Evolutionary conservation across 192 early-diverging fungal genomes (phyloP), one percentile per base, ranked within the genome.

Genomic region (Gryganskiella cystojenkinii): DNA sequence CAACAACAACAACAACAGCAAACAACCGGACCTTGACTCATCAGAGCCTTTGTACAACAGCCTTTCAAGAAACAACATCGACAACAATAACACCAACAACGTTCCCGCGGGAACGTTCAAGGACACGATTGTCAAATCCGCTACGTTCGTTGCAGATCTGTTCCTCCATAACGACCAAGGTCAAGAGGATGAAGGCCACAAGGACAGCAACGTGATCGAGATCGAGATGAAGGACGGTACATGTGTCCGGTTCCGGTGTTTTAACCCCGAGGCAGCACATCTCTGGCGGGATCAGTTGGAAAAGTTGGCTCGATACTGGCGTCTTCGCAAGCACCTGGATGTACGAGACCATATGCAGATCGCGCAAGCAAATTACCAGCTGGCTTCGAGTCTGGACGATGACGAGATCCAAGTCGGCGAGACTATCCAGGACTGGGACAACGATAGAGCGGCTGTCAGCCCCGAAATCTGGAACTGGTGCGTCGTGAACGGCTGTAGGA

Each of bases 391-490:
- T 61, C 25, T 61, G 27, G 69, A 79, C 33, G 70, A 72, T 35
- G 80, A 82, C 30, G 67, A 80, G 37, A 49, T 31, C 3, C 59
- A 54, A 19, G 51, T 37, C 24, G 70, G 62, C 8, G 50, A 50
- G 15, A 67, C 43, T n/a, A 67, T 73, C 14, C 47, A 66, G 17
- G 61, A 82, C 19, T 78, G 68, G 70, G 70, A 78, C 33, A 71
- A 72, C 20, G 67, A 79, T 34, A 43, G 70, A 20, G 49, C 73
- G 3, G 52, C 46, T 60, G 65, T 62, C 1, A 62, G 61, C 15
- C 59, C 73, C 1, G 46, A 50, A 8, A 68, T 79, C n/a, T 82
- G 81, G 81, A 71, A 82, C 42, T 79, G 73, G 81, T 82, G 81
- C 53, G 66, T 79, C 10, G 51, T 73, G n/a, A 72, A 82, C 56